Base-by-base conservation (phyloP, 2,329 filamentous ascomycete genomes). In the Stagonosporopsis rhizophila region DNA sequence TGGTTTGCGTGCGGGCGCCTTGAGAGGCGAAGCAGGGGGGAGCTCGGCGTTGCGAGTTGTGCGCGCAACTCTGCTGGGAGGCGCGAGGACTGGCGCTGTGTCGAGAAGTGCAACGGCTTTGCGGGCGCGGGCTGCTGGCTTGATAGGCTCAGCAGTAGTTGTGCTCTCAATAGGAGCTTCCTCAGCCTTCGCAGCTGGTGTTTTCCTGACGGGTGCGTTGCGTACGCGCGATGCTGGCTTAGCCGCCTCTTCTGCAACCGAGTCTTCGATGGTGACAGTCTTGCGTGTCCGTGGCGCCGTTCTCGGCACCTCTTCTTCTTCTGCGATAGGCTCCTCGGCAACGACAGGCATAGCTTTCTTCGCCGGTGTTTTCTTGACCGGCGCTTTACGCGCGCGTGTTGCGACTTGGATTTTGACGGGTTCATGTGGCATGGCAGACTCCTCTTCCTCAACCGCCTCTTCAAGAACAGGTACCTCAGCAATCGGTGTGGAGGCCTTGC, bases 1-100 rank as follows among this genome's bases (percentile, higher is more conserved):
- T 9, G 61, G 64, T 52, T 70, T 72, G 42, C 68, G 67, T 9
- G 70, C 66, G 17, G 67, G 67, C 25, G 61, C 56, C 50, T 67
- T 68, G 41, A 67, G 59, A 2, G 69, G 69, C n/a, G 68, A 71
- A 7, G 66, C 61, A 44, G 62, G 58, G 39, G 62, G 44, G 4
- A 57, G 44, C 19, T 49, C 52, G 17, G 62, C 58, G 34, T 49
- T 61, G 58, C 61, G 62, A 50, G 64, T 67, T 11, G 58, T 67
- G 34, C 69, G 66, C 34, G 64, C 68, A 20, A 64, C 52, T 42
- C 64, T 64, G 35, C 53, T 55, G 9, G 62, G 50, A 41, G 53
- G 38, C 15, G 34, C 39, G 32, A 59, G 54, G 19, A 52, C 53
- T 19, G 60, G 59, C 40, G 56, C 53, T 27, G 56, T 35, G 41